phyloP scores from a whole-genome alignment of 768 basidiomycete species.

The Mycena metata region DNA sequence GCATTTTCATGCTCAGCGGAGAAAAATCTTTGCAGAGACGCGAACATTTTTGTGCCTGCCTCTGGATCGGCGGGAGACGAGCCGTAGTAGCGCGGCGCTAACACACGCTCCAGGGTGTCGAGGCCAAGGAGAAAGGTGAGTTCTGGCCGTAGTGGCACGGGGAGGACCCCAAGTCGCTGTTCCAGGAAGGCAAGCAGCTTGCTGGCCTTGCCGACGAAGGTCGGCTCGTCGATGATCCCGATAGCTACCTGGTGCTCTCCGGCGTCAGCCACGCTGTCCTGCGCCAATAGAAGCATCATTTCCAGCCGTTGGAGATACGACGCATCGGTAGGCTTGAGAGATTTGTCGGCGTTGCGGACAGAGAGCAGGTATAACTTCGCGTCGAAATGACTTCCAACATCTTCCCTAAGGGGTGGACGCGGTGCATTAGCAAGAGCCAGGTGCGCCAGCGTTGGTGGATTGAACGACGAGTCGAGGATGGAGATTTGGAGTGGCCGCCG shows the following conservation, averaged over 20 bases:
- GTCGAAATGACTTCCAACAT: constrained; percentile 62
- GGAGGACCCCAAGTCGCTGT: constrained; percentile 42
- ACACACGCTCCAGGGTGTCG: constrained; percentile 88
- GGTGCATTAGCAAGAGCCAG: constrained; percentile 75
- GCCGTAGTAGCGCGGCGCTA: constrained; percentile 81
- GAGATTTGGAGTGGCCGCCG: constrained; percentile 64
- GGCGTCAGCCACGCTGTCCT: constrained; percentile 51
- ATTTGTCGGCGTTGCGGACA: constrained; percentile 89
- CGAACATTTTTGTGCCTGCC: constrained; percentile 64
- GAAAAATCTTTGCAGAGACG: constrained; percentile 71
- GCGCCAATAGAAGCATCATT: constrained; percentile 85
- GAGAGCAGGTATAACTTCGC: constrained; percentile 86
- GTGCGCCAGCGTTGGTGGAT: constrained; percentile 92
- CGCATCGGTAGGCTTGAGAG: constrained; percentile 76
- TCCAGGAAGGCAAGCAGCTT: constrained; percentile 67
- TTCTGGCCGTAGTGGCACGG: constrained; percentile 47
- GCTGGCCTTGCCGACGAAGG: constrained; percentile 86
- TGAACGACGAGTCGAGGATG: constrained; percentile 93
- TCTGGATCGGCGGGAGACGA: constrained; percentile 39
- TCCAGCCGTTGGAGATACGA: constrained; percentile 83
- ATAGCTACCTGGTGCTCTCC: constrained; percentile 64
- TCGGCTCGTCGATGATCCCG: constrained; percentile 88
- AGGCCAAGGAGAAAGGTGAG: constrained; percentile 84
- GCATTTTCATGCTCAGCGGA: constrained; percentile 67
- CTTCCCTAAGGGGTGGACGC: constrained; percentile 39